Percentiles rank a stretch among this genome's conserved stretches.
Evolutionary conservation across 1,139 yeast genomes (phyloP).

Genomic region (Magnusiomyces ingens): DNA sequence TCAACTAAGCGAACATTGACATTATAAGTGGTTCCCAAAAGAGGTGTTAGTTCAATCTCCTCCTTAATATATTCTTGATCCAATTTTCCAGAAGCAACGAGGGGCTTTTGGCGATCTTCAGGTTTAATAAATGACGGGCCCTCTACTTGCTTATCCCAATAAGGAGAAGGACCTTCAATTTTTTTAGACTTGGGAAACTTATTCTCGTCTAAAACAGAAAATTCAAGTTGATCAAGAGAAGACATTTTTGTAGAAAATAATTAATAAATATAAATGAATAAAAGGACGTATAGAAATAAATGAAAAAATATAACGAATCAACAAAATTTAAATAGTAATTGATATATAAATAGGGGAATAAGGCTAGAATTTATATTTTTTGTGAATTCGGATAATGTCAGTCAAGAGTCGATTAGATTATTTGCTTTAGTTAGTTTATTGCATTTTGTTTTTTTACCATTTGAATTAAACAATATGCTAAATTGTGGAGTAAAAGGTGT

Average conservation of each 20-base stretch:
- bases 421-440: too few relatives aligned
- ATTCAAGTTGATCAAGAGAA: slow-evolving; percentile 1
- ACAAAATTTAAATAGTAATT: too few relatives aligned
- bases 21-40: slow-evolving; percentile 1
- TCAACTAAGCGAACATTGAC: slow-evolving; percentile 8
- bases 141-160: neutral
- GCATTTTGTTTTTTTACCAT: too few relatives aligned
- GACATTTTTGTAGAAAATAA: slow-evolving; percentile 1
- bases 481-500: too few relatives aligned
- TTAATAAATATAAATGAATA: too few relatives aligned
- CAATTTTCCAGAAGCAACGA: neutral
- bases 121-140: slow-evolving; percentile 5
- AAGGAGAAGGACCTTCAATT: slow-evolving; percentile 6
- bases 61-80: slow-evolving; percentile 4
- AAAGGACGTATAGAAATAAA: too few relatives aligned
- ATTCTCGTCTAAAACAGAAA: slow-evolving; percentile 3
- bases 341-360: too few relatives aligned
- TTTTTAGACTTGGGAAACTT: slow-evolving; percentile 5
- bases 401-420: too few relatives aligned
- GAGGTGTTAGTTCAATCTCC: slow-evolving; percentile 5
- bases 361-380: too few relatives aligned
- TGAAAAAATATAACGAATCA: too few relatives aligned
- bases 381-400: too few relatives aligned
- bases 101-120: slow-evolving; percentile 4
- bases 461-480: too few relatives aligned